Base-by-base conservation (phyloP, 2,329 filamentous ascomycete species). In the Teratosphaeria destructans region DNA sequence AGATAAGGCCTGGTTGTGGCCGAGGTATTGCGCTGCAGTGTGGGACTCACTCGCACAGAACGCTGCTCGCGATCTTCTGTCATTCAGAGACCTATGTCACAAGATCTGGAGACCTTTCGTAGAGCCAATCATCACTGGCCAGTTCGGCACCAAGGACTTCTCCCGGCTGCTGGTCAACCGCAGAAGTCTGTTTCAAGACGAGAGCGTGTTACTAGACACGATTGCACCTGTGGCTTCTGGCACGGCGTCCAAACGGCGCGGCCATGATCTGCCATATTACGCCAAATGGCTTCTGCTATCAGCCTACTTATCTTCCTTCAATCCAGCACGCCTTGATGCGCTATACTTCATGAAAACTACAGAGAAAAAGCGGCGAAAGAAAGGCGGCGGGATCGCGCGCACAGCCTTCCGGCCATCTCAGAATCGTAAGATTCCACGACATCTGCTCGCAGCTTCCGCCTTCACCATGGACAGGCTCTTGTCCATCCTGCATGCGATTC, bases 41-140 rank as follows among this genome's bases (percentile, higher is more conserved):
- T 94, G 95, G 80, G 94, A 99, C 71, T 85, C 92, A 0, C 79
- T 97, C 12, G 85, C 87, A 55, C 89, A 87, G 63, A 85, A 90
- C 54, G 90, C 90, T 3, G 88, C 88, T 0, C 85, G 91, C 56
- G 91, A 93, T 43, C 79, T 97, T 14, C 81, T 87, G 1, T 82
- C 83, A 11, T 91, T 96, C 65, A 80, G 79, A 3, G 81, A 83
- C 39, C 83, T 87, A 56, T 91, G 88, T 69, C 74, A 83, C 55
- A 83, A 85, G 52, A 81, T 97, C 23, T 99, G 94, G 94, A 85
- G 87, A 11, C 82, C 85, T 3, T 97, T 99, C 73, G 86, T 89
- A 0, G 82, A 84, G 6, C 93, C 93, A 0, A 82, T 97, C 27
- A 74, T 86, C 1, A 83, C 85, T 1, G 88, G 88, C n/a, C 86